Evolutionary conservation across 352 stramenopile genomes (phyloP).

Genomic region (Phytophthora sp.): DNA sequence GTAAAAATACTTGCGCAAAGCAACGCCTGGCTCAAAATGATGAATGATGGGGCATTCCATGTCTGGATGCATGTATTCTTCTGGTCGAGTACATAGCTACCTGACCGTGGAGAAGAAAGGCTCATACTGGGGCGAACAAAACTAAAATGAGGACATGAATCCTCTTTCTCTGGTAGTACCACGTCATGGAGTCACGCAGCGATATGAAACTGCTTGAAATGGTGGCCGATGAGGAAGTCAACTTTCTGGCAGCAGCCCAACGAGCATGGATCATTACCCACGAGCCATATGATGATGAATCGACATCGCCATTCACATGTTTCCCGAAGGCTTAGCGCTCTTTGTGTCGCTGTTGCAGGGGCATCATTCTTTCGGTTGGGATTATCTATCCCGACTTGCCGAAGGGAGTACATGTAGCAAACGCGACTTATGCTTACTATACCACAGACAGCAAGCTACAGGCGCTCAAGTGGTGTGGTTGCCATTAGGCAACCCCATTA

Average conservation of each 20-base stretch:
- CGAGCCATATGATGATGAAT: conserved; percentile 92
- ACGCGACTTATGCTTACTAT: conserved; percentile 96
- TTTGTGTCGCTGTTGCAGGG: conserved; percentile 94
- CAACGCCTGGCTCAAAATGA: conserved; percentile 66
- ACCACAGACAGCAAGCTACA: conserved; percentile 92
- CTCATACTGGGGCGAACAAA: conserved; percentile 27
- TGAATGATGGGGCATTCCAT: conserved; percentile 60
- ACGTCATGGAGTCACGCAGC: conserved; percentile 26
- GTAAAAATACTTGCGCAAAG: conserved; percentile 64
- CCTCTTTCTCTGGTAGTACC: too few relatives aligned
- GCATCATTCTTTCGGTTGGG: conserved; percentile 91
- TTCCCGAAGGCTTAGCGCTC: conserved; percentile 96
- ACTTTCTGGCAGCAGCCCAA: conserved; percentile 11
- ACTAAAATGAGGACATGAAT: conserved; percentile 25
- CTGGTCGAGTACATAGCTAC: conserved; percentile 56
- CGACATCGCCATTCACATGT: conserved; percentile 77
- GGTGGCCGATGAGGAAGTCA: conserved; percentile 15
- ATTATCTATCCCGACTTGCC: conserved; percentile 98
- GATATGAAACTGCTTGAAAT: conserved; percentile 31
- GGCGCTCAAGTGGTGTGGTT: conserved; percentile 92
- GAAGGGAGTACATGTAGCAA: conserved; percentile 95
- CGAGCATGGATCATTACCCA: conserved; percentile 57
- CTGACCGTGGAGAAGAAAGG: conserved; percentile 35
- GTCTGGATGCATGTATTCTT: conserved; percentile 67
- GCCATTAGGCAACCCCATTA: too few relatives aligned